These are phyloP conservation scores for Candolleomyces aberdarensis DNA, from an alignment of 768 basidiomycete genomes.

Conservation along the genomic window DNA sequence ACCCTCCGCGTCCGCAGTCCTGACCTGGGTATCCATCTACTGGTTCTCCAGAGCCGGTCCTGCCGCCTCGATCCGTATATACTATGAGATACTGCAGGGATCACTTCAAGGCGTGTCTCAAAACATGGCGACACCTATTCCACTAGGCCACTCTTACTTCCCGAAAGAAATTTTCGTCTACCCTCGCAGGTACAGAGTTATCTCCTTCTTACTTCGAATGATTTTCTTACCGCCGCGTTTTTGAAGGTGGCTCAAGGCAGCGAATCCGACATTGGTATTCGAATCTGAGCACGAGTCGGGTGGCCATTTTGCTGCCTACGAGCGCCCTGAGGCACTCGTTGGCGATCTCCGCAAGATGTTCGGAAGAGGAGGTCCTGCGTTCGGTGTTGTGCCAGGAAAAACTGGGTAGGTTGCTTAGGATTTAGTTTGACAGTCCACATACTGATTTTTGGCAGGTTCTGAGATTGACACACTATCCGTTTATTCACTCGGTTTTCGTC, in stretches of 20 bases:
- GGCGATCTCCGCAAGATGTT: constrained; percentile 57
- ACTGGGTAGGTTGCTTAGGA: constrained; percentile 31
- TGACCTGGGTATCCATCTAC: constrained; percentile 59
- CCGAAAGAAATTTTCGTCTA: constrained; percentile 39
- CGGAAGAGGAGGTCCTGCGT: constrained; percentile 46
- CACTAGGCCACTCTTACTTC: constrained; percentile 49
- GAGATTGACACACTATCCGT: no score
- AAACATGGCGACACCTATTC: constrained; percentile 27
- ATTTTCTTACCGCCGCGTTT: no score
- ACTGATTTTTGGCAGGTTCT: no score
- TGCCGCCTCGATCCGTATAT: constrained; percentile 54
- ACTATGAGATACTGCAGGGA: constrained; percentile 42
- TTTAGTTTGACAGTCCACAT: no score
- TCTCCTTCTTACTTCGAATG: constrained; percentile 20
- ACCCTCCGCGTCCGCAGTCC: constrained; percentile 28
- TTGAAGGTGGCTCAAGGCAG: constrained; percentile 39
- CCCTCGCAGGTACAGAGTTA: no score
- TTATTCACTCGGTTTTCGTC: no score
- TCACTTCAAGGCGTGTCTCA: background rate
- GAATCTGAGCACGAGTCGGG: constrained; percentile 46
- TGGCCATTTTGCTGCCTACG: constrained; percentile 59
- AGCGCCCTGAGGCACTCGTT: constrained; percentile 45
- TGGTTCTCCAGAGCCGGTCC: constrained; percentile 59
- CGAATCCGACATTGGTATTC: constrained; percentile 36
- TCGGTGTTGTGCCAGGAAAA: constrained; percentile 42